Evolutionary conservation across 306 rosid species (phyloP).

Genomic region (Dryas octopetala): DNA sequence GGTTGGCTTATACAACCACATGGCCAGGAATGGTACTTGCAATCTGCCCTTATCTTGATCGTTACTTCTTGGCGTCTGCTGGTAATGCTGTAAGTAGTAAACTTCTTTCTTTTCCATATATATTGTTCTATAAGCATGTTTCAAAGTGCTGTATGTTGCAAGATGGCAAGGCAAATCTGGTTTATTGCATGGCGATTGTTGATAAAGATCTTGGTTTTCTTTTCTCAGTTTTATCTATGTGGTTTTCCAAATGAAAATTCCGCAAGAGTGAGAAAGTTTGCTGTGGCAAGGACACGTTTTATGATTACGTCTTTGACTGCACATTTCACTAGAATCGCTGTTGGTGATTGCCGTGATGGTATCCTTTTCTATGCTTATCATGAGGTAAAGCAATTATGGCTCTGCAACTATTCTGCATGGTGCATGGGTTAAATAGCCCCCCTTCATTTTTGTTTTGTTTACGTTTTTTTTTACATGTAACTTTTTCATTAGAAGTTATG

Average conservation of each 20-base stretch:
- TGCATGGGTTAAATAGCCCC: background rate
- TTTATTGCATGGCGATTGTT: conserved; percentile 17
- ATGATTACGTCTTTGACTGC: conserved; percentile 77
- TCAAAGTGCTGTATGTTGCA: background rate
- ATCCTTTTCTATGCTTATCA: conserved; percentile 70
- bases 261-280: conserved; percentile 61
- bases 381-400: conserved; percentile 60
- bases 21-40: conserved; percentile 85
- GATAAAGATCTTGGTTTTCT: conserved; percentile 33
- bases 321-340: conserved; percentile 80
- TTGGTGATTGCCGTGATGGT: conserved; percentile 97
- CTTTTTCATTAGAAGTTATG: conserved; percentile 16
- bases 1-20: conserved; percentile 49
- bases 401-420: conserved; percentile 17
- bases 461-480: background rate
- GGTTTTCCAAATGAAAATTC: conserved; percentile 82
- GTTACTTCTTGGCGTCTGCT: conserved; percentile 89
- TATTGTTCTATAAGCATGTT: background rate
- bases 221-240: conserved; percentile 78
- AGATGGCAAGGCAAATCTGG: background rate
- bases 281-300: conserved; percentile 66
- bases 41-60: conserved; percentile 87
- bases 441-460: background rate
- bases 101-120: conserved; percentile 4
- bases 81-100: conserved; percentile 72